These are phyloP conservation scores for Talaromyces ruber DNA, from an alignment of 495 filamentous ascomycete species.

Conservation along the genomic window DNA sequence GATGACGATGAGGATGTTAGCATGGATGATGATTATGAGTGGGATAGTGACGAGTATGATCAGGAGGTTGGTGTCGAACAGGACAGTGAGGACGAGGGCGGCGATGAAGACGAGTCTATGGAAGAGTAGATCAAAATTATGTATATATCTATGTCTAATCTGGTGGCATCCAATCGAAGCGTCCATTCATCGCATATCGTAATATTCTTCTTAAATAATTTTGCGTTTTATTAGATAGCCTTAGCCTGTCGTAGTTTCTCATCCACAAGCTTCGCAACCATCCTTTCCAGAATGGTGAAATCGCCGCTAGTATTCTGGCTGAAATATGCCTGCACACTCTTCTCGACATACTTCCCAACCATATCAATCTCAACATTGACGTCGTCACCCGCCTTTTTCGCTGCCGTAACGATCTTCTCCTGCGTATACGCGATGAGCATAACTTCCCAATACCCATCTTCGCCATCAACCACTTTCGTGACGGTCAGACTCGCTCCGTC, in stretches of 20 bases:
- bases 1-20: constrained; percentile 49
- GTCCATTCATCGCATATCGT: no score
- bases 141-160: neutral
- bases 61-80: constrained; percentile 46
- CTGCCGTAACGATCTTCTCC: constrained; percentile 77
- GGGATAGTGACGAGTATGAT: constrained; percentile 53
- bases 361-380: constrained; percentile 99
- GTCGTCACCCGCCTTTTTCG: constrained; percentile 71
- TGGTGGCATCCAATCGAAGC: neutral
- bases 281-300: constrained; percentile 67
- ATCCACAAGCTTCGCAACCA: constrained; percentile 73
- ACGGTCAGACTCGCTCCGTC: constrained; percentile 97
- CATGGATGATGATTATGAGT: constrained; percentile 49
- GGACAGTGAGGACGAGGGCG: constrained; percentile 27
- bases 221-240: neutral
- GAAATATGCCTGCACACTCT: constrained; percentile 61
- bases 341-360: constrained; percentile 98
- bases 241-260: constrained; percentile 47
- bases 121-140: constrained; percentile 9
- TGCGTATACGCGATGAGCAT: constrained; percentile 99
- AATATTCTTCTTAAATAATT: neutral
- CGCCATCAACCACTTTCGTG: constrained; percentile 64
- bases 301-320: constrained; percentile 41
- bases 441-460: constrained; percentile 85
- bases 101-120: constrained; percentile 6